Conservation (phyloP, 192 early-diverging fungal genomes). For the Allomyces macrogynus region DNA sequence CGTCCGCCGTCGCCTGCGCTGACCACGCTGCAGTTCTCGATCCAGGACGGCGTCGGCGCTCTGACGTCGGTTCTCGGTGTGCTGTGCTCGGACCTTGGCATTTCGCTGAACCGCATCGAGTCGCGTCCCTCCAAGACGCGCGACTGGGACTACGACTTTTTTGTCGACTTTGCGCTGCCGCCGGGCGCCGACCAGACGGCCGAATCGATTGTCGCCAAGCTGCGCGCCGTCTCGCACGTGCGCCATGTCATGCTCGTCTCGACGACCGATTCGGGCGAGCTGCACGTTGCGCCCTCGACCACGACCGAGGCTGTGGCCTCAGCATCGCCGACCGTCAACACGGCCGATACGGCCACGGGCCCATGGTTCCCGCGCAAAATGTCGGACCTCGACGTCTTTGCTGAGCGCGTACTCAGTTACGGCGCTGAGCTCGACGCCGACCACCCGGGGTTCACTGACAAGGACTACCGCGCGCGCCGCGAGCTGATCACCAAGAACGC, state of each 20-base stretch:
- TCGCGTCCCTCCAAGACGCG: conserved; percentile 64
- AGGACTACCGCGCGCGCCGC: conserved; percentile 61
- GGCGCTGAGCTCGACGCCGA: conserved; percentile 74
- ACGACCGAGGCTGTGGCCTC: not conserved
- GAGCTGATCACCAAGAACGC: conserved; percentile 67
- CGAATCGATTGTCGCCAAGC: too few relatives aligned
- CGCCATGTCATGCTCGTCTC: conserved; percentile 47
- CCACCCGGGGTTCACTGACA: conserved; percentile 82
- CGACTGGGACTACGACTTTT: conserved; percentile 79
- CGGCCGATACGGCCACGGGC: conserved; percentile 8
- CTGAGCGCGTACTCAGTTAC: conserved; percentile 77
- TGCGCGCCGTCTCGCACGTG: conserved; percentile 6
- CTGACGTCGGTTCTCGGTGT: conserved; percentile 61
- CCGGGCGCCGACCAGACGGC: too few relatives aligned
- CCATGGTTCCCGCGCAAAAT: conserved; percentile 94
- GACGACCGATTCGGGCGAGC: conserved; percentile 30
- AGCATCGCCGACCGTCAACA: conserved; percentile 8
- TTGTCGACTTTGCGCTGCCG: conserved; percentile 54
- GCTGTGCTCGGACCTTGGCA: conserved; percentile 34
- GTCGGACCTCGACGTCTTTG: conserved; percentile 76
- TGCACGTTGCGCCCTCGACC: conserved; percentile 15
- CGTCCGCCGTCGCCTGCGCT: too few relatives aligned
- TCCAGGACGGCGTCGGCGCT: conserved; percentile 64
- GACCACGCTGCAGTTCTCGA: conserved; percentile 54
- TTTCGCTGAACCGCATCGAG: conserved; percentile 89